Conservation (phyloP, 495 filamentous ascomycete species). For the Cercophora scortea region DNA sequence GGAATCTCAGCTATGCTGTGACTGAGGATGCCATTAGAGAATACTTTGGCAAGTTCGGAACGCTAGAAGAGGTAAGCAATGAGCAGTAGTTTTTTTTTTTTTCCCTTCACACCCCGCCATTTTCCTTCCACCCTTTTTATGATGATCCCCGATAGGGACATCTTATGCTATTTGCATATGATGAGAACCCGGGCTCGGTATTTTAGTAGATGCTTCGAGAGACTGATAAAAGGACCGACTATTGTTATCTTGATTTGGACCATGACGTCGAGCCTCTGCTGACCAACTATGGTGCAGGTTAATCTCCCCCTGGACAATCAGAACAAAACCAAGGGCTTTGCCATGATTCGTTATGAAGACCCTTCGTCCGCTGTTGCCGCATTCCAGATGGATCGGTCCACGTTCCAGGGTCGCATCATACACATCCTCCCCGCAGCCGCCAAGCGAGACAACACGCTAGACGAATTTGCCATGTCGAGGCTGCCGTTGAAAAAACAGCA, state of each 20-base stretch:
- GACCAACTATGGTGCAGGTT: constrained; percentile 49
- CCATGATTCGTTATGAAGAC: constrained; percentile 69
- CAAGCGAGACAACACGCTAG: constrained; percentile 72
- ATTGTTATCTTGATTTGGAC: constrained; percentile 15
- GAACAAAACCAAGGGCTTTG: constrained; percentile 75
- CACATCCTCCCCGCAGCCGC: constrained; percentile 77
- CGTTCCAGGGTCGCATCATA: constrained; percentile 84
- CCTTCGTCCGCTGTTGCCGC: constrained; percentile 67
- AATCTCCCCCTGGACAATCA: constrained; percentile 67
- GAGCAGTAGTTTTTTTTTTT: constrained; percentile 13
- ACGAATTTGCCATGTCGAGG: constrained; percentile 81
- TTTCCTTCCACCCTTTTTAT: constrained; percentile 39
- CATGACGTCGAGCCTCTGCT: constrained; percentile 4
- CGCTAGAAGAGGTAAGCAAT: constrained; percentile 75
- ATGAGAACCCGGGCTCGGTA: constrained; percentile 52
- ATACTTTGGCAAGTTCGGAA: constrained; percentile 62
- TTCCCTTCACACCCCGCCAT: constrained; percentile 6
- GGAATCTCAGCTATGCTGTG: constrained; percentile 78
- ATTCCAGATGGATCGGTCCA: constrained; percentile 68
- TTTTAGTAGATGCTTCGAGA: constrained; percentile 59
- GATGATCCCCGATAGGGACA: constrained; percentile 99
- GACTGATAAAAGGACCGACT: constrained; percentile 33
- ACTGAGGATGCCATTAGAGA: constrained; percentile 69
- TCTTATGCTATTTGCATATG: constrained; percentile 67
- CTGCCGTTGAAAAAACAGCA: constrained; percentile 91